phyloP scores from a whole-genome alignment of 2,329 filamentous ascomycete genomes.

The Pseudocercospora musae region DNA sequence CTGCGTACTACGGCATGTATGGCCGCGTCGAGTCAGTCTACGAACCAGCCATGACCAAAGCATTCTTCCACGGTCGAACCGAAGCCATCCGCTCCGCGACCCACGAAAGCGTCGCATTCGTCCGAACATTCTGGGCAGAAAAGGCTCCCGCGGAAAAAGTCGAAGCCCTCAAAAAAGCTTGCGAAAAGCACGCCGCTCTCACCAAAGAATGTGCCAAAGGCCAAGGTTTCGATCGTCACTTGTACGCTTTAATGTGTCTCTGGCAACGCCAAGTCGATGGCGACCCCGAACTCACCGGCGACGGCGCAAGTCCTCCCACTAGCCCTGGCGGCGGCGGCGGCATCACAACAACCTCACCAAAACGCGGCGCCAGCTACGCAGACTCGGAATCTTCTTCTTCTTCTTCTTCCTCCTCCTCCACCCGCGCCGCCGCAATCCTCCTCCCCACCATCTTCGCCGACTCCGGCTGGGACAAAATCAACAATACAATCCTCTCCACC shows the following conservation, averaged over 20 bases:
- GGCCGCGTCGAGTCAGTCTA: slow-evolving; percentile 93
- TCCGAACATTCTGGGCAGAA: slow-evolving; percentile 92
- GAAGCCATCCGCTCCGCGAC: slow-evolving; percentile 89
- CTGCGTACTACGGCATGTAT: slow-evolving; percentile 95
- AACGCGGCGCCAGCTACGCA: slow-evolving; percentile 50
- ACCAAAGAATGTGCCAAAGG: slow-evolving; percentile 87
- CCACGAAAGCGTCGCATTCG: slow-evolving; percentile 77
- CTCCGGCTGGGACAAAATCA: slow-evolving; percentile 87
- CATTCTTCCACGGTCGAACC: slow-evolving; percentile 87
- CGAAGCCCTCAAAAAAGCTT: slow-evolving; percentile 77
- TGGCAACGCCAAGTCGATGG: slow-evolving; percentile 90
- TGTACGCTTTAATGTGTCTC: slow-evolving; percentile 90
- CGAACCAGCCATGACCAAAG: slow-evolving; percentile 97
- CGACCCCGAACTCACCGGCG: slow-evolving; percentile 47
- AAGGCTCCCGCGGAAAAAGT: slow-evolving; percentile 79
- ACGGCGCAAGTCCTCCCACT: neutral
- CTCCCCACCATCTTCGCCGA: slow-evolving; percentile 84
- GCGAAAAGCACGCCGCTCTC: slow-evolving; percentile 72
- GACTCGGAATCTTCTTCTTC: too few species aligned
- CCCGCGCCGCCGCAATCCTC: slow-evolving; percentile 34
- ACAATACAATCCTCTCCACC: slow-evolving; percentile 89
- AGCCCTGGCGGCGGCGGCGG: too few species aligned
- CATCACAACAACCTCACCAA: slow-evolving; percentile 54
- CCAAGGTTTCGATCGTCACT: slow-evolving; percentile 84
- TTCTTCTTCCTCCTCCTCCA: slow-evolving; percentile 36